A percentile compares a stretch with the other conserved stretches of the same genome.
Conservation (phyloP, 805 yeast species). For the Teunomyces lycoperdinae region DNA sequence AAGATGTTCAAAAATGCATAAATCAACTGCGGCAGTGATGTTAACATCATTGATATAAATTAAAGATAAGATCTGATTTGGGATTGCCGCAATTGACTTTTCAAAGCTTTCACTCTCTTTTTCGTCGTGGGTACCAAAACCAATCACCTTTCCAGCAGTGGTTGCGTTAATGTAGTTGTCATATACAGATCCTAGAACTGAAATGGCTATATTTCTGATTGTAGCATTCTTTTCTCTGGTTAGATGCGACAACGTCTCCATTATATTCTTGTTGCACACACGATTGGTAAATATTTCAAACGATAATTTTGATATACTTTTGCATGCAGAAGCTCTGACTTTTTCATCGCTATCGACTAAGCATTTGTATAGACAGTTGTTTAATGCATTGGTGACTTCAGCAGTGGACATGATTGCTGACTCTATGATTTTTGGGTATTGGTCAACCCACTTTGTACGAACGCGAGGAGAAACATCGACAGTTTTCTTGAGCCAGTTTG, state of each 20-base stretch:
- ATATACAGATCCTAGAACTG: conserved; percentile 54
- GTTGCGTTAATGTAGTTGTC: conserved; percentile 38
- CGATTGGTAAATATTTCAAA: conserved; percentile 45
- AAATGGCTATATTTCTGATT: conserved; percentile 60
- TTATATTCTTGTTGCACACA: conserved; percentile 45
- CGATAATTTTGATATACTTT: conserved; percentile 47
- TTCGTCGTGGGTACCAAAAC: conserved; percentile 28
- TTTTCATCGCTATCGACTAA: conserved; percentile 72
- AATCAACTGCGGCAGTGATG: conserved; percentile 66
- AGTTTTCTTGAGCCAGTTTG: conserved; percentile 71
- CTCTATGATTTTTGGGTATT: conserved; percentile 46
- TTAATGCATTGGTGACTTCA: conserved; percentile 42
- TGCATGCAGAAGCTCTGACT: conserved; percentile 64
- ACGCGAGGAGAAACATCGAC: conserved; percentile 66
- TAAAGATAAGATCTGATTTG: conserved; percentile 61
- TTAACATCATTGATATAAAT: conserved; percentile 70
- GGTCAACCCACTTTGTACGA: conserved; percentile 67
- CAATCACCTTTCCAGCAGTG: conserved; percentile 16
- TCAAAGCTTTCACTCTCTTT: conserved; percentile 25
- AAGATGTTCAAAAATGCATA: conserved; percentile 54
- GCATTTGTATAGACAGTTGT: conserved; percentile 61
- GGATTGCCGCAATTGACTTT: conserved; percentile 48
- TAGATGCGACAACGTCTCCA: conserved; percentile 57
- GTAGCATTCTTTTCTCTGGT: conserved; percentile 68
- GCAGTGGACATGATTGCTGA: conserved; percentile 43